Evolutionary conservation across 495 filamentous ascomycete genomes (phyloP), one percentile per base, ranked within the genome.

Genomic region (Penicillium samsonianum): DNA sequence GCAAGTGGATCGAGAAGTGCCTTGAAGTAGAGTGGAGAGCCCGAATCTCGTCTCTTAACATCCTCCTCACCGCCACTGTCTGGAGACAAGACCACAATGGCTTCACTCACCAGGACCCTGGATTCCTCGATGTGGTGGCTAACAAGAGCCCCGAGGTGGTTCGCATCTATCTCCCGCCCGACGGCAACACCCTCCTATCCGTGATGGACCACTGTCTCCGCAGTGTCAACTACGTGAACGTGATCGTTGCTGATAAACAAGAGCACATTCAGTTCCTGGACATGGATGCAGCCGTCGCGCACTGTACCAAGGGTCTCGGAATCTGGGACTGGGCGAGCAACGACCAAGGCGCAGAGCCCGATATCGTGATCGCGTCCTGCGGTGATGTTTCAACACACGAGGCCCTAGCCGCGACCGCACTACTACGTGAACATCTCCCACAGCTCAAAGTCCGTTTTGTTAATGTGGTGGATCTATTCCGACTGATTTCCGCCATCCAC

Each of bases 1-100:
- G 86, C 76, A 90, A 90, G 68, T 89, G 87, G 87, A 78, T 90
- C 47, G 87, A 90, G 63, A 90, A 90, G 70, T 87, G 82, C 59
- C 70, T 83, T 9, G 87, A 90, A 62, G 82, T 90, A 3, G 82
- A 87, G 59, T 90, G 87, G 87, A 79, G 87, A 28, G 78, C 74
- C 50, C 84, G 83, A 66, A 72, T 89, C 17, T 78, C 86, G 17
- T 88, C 85, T 1, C 80, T 90, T 55, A 90, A 90, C 71, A 88
- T 90, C 57, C 79, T 90, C 12, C 78, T 90, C 28, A 90, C 87
- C 0, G 83, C 86, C 1, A 88, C 88, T 2, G 87, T 90, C 48
- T 89, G 87, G 87, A 71, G 87, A 61, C 87, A 90, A 70, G 87
- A 90, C 65, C 87, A 90, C 77, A 90, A 90, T 63, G 87, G 87